These are phyloP conservation scores for Pythium brachiatum DNA, from an alignment of 352 stramenopile genomes.

Conservation along the genomic window DNA sequence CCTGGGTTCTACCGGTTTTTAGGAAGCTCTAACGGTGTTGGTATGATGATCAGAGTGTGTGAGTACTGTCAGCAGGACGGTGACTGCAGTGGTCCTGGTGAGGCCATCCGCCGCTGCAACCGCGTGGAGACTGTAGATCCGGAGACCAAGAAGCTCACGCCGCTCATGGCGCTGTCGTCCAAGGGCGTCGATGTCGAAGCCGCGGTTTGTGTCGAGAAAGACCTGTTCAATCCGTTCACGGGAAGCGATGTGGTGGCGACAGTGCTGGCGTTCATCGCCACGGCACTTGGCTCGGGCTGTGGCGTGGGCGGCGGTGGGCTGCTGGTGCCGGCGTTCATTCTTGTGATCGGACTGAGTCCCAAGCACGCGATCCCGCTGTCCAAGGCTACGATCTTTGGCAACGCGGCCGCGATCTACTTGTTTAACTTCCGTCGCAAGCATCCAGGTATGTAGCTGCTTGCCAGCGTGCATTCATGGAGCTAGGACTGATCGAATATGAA, in stretches of 20 bases:
- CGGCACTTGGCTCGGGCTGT: conserved; percentile 88
- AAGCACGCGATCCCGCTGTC: conserved; percentile 97
- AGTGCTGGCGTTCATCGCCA: conserved; percentile 72
- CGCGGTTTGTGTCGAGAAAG: conserved; percentile 78
- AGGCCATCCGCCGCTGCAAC: conserved; percentile 64
- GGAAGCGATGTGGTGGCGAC: conserved; percentile 65
- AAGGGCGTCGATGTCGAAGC: conserved; percentile 32
- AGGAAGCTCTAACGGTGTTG: background rate
- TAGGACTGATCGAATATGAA: background rate
- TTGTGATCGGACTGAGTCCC: conserved; percentile 90
- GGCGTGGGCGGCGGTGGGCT: conserved; percentile 94
- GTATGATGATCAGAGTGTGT: conserved; percentile 41
- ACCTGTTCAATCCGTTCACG: conserved; percentile 78
- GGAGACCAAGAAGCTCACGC: conserved; percentile 36
- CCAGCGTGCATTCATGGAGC: background rate
- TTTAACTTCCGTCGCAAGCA: conserved; percentile 94
- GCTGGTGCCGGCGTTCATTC: conserved; percentile 96
- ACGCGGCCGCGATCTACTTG: conserved; percentile 92
- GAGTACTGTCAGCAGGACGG: conserved; percentile 60
- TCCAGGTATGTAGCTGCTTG: conserved; percentile 50
- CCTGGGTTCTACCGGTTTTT: background rate
- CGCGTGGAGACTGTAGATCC: conserved; percentile 32
- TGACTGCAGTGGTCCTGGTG: conserved; percentile 51
- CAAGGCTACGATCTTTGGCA: conserved; percentile 97
- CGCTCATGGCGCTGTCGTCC: conserved; percentile 33